Conservation (phyloP, 2,329 filamentous ascomycete genomes). For the Amauroascus verrucosus region DNA sequence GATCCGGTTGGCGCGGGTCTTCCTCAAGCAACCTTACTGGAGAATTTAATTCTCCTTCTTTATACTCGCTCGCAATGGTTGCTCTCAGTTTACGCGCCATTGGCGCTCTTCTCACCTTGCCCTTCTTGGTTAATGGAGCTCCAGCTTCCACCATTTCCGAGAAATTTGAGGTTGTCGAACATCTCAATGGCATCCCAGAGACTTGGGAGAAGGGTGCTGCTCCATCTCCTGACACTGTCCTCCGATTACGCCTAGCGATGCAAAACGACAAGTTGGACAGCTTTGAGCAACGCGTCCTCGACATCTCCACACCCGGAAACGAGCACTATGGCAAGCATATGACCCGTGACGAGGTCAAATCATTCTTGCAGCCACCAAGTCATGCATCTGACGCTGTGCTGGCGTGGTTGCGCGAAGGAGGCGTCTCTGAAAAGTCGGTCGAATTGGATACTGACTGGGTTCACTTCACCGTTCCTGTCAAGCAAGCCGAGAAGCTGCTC, state of each 20-base stretch:
- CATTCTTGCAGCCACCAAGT: constrained; percentile 43
- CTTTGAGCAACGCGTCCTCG: constrained; percentile 50
- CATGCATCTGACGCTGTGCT: constrained; percentile 43
- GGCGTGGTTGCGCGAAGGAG: constrained; percentile 46
- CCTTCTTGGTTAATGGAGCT: constrained; percentile 9
- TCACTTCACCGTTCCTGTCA: constrained; percentile 35
- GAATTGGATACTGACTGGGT: constrained; percentile 52
- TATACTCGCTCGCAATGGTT: constrained; percentile 6
- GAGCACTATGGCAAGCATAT: constrained; percentile 52
- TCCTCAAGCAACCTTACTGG: background rate
- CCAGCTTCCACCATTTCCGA: constrained; percentile 8
- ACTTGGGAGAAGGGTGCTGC: constrained; percentile 26
- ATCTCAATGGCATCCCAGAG: constrained; percentile 22
- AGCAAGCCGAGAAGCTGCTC: constrained; percentile 12
- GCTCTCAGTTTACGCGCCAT: constrained; percentile 11
- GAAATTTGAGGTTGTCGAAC: constrained; percentile 5
- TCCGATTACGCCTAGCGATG: constrained; percentile 43
- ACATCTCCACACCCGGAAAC: constrained; percentile 52
- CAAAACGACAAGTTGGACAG: constrained; percentile 40
- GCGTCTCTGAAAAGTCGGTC: constrained; percentile 38
- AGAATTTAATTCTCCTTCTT: background rate
- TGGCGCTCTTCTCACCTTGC: constrained; percentile 12
- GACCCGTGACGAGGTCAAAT: constrained; percentile 49
- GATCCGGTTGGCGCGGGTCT: background rate
- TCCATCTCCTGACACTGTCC: constrained; percentile 28